These are phyloP conservation scores for Chlamydomonas incerta DNA, from an alignment of 139 green algal species.

Conservation along the genomic window DNA sequence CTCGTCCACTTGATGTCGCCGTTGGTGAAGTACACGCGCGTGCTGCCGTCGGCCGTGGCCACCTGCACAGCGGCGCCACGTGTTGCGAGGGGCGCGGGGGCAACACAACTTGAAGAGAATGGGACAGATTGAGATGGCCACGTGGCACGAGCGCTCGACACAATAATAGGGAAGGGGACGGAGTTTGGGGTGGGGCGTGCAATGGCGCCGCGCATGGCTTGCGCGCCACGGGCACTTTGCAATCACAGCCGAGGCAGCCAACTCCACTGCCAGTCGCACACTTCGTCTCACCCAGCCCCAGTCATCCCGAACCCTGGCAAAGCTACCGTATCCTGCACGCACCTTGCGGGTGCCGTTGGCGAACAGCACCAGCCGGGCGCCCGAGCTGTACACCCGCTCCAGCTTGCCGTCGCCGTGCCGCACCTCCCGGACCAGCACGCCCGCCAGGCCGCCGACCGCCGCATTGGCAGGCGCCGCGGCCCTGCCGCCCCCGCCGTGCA, in stretches of 20 bases:
- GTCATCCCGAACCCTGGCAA: neutral
- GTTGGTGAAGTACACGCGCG: constrained; percentile 83
- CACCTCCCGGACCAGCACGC: constrained; percentile 49
- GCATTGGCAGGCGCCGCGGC: neutral
- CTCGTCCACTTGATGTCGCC: constrained; percentile 83
- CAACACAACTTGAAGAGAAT: neutral
- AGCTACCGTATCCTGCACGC: neutral
- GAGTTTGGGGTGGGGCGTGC: no score
- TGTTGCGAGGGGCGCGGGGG: no score
- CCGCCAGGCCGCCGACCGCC: neutral
- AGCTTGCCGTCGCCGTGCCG: constrained; percentile 70
- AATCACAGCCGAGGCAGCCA: no score
- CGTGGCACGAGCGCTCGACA: no score
- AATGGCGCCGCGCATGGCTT: no score
- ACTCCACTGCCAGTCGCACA: no score
- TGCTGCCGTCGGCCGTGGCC: constrained; percentile 53
- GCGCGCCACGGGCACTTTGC: no score
- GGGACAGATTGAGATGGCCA: no score
- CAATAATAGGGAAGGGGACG: no score
- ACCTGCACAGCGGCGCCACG: constrained; percentile 19
- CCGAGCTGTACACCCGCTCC: constrained; percentile 65
- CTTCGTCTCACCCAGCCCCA: no score
- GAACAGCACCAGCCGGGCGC: constrained; percentile 65
- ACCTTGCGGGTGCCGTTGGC: constrained; percentile 79
- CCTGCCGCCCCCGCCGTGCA: neutral